These are phyloP conservation scores for Sarocladium oryzae DNA, from an alignment of 2,329 filamentous ascomycete species.

Conservation along the genomic window DNA sequence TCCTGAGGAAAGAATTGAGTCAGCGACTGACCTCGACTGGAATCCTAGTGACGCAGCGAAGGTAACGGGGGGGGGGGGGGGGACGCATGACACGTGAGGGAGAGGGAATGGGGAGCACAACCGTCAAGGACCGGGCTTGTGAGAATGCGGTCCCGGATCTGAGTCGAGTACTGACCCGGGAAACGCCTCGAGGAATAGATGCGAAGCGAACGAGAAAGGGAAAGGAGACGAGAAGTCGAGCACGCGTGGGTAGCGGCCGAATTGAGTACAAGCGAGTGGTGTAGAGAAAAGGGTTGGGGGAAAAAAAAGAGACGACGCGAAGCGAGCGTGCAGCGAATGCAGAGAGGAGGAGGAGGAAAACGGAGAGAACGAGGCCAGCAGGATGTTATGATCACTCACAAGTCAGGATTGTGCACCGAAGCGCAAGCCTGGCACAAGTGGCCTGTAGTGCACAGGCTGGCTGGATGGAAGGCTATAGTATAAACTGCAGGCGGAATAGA, in stretches of 20 bases:
- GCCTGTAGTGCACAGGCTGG: constrained; percentile 6
- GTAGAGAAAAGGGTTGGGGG: not conserved
- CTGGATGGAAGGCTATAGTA: not conserved
- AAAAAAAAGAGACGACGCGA: not conserved
- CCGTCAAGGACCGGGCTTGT: constrained; percentile 5
- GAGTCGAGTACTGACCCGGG: not conserved
- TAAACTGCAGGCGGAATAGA: constrained; percentile 1
- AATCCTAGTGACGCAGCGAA: constrained; percentile 5
- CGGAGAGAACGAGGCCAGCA: not conserved
- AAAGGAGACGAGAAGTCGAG: not conserved
- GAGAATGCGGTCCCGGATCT: constrained; percentile 1
- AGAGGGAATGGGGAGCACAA: constrained; percentile 6
- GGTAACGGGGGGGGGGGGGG: not conserved
- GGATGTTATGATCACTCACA: constrained; percentile 8
- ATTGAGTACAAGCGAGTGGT: too few relatives aligned
- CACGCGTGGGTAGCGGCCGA: not conserved
- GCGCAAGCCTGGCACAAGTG: constrained; percentile 5
- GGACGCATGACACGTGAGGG: constrained; percentile 3
- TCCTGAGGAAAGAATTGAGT: constrained; percentile 24
- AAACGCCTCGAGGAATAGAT: not conserved
- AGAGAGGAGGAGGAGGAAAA: not conserved
- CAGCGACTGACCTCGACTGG: constrained; percentile 3
- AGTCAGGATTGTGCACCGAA: constrained; percentile 3
- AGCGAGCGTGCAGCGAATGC: not conserved
- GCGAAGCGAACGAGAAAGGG: not conserved